Evolutionary conservation across 2,329 filamentous ascomycete species (phyloP).

Genomic region (Xylariaceae sp.): DNA sequence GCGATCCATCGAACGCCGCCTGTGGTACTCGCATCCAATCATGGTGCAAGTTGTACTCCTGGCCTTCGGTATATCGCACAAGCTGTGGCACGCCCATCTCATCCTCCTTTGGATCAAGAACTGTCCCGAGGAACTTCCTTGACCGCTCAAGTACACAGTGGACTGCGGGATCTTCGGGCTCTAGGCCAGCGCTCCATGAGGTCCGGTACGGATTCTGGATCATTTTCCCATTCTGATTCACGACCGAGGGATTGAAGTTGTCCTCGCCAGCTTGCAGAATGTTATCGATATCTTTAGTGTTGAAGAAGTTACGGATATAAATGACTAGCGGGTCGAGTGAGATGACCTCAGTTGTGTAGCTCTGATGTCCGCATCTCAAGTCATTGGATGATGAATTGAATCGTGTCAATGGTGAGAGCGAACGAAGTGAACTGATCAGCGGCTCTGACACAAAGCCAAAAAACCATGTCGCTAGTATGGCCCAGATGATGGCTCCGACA

Average conservation of each 20-base stretch:
- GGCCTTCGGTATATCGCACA: slow-evolving; percentile 48
- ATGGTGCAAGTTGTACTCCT: slow-evolving; percentile 49
- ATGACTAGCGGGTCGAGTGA: slow-evolving; percentile 51
- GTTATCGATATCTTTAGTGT: slow-evolving; percentile 41
- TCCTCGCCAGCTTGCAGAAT: slow-evolving; percentile 45
- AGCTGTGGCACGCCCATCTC: slow-evolving; percentile 53
- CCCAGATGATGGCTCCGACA: slow-evolving; percentile 1
- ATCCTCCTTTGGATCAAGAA: slow-evolving; percentile 45
- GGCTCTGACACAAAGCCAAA: neutral
- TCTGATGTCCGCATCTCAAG: slow-evolving; percentile 29
- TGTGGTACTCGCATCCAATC: slow-evolving; percentile 48
- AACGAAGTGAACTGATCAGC: neutral
- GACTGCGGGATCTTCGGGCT: slow-evolving; percentile 45
- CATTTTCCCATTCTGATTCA: slow-evolving; percentile 44
- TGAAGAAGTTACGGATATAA: slow-evolving; percentile 50
- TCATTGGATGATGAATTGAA: slow-evolving; percentile 5
- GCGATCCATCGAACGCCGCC: slow-evolving; percentile 26
- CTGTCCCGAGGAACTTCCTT: slow-evolving; percentile 46
- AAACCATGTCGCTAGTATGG: slow-evolving; percentile 2
- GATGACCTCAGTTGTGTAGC: slow-evolving; percentile 50
- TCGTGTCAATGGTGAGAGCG: neutral
- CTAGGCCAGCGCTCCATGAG: slow-evolving; percentile 48
- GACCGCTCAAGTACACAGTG: slow-evolving; percentile 47
- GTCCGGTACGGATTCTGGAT: slow-evolving; percentile 42
- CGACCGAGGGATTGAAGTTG: slow-evolving; percentile 46